Conservation (phyloP, 192 early-diverging fungal species). For the Cladochytrium replicatum region DNA sequence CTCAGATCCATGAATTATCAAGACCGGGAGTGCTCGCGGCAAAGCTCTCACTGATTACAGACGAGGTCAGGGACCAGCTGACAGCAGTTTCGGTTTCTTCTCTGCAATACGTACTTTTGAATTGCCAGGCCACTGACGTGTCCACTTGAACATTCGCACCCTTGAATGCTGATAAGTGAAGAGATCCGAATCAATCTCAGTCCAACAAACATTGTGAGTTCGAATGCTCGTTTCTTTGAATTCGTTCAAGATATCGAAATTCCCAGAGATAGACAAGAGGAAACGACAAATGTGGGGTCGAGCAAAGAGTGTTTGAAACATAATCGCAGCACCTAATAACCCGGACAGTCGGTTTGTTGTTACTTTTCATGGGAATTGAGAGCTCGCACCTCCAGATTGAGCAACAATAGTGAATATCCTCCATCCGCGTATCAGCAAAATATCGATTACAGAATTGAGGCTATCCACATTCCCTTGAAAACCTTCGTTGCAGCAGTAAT, state of each 20-base stretch:
- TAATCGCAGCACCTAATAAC: not conserved
- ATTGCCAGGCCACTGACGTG: not conserved
- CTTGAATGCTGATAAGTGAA: not conserved
- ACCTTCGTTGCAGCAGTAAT: not conserved
- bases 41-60: constrained; percentile 27
- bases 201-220: too few species aligned
- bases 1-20: constrained; percentile 38
- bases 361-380: not conserved
- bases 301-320: not conserved
- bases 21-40: constrained; percentile 34
- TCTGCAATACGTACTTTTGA: not conserved
- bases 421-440: constrained; percentile 23
- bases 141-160: not conserved
- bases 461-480: constrained; percentile 23
- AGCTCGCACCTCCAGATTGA: constrained; percentile 24
- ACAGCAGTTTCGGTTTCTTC: not conserved
- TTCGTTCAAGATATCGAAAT: not conserved
- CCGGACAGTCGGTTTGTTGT: too few species aligned
- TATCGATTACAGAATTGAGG: constrained; percentile 18
- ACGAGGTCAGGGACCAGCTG: not conserved
- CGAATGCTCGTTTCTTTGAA: not conserved
- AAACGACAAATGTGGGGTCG: not conserved
- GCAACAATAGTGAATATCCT: constrained; percentile 25
- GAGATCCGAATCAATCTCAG: not conserved
- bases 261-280: not conserved